Base-by-base conservation (phyloP, 805 yeast genomes). In the Huiozyma naganishii region DNA sequence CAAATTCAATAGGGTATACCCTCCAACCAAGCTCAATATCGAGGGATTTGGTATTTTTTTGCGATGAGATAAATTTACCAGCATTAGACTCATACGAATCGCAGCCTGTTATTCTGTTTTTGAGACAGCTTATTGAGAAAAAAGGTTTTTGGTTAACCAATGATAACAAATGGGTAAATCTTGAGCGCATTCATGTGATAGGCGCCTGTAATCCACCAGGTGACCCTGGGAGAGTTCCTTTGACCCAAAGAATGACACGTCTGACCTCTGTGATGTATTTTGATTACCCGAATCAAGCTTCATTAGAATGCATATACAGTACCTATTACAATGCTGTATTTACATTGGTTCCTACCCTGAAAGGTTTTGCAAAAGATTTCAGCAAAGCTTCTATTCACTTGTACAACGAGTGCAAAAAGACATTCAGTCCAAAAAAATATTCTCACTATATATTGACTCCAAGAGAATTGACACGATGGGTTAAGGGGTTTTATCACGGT, bases 181-280 rank as follows among this genome's bases (percentile, higher is more conserved):
- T 87, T 7, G 66, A 70, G 12, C 71, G 79, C 39, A 69, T 90
- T 28, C 94, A 83, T 54, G 71, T 90, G 64, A 92, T 88, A n/a
- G 97, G 94, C 7, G 97, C 97, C 0, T 90, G 97, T 59, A 90
- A 90, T 55, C 92, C 96, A 1, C 80, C 95, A 0, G 70, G 79
- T 0, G 94, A 84, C 60, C 75, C 78, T 3, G 95, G 96, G 0
- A 70, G 97, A 47, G 66, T 72, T 8, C 58, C 57, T 3, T 55
- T 90, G 23, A 66, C 78, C 1, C 55, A 66, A 7, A 64, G 96
- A 37, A 80, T 89, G 51, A 60, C 83, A 39, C 69, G 94, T 6
- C 89, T 80, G 52, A 68, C 76, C 3, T 63, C 81, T 0, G 67
- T 86, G 6, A 50, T 90, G 0, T 74, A 77, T 74, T 83, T 89